Evolutionary conservation across 140 eudicot genomes (phyloP), one percentile per base, ranked within the genome.

Genomic region (Flaveria floridana): DNA sequence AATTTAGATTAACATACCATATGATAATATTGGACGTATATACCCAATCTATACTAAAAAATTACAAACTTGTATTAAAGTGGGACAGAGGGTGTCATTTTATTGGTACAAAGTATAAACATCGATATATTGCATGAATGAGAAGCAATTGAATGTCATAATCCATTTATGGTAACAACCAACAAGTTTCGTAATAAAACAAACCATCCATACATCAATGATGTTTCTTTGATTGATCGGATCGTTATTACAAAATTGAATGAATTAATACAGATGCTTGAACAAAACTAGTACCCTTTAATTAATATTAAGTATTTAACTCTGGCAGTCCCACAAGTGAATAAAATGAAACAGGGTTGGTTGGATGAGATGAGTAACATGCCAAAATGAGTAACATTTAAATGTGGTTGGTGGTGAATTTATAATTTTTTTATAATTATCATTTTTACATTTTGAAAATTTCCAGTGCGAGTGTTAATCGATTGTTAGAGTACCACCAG

Each of bases 331-430:
- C 41, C 6, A 34, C 25, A 28, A 30, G 26, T 34, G 48, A 65
- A 34, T 0, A 47, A 34, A 15, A n/a, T 34, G 23, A 13, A 58
- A 89, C 89, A 30, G 88, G 41, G 8, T 23, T 28, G 18, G 9
- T 25, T 28, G 16, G n/a, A 1, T 59, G 66, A 59, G 66, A 23
- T 12, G 66, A 59, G 5, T 23, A 25, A 3, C 7, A 3, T 28
- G 34, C 1, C 23, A 57, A 8, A 56, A 20, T 1, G 0, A 7
- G 14, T 59, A 59, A 25, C 41, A 2, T 48, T 48, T 48, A 48
- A 14, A 48, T 14, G n/a, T 14, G 55, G 6, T 3, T 48, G 13
- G 1, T 13, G 55, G 14, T 14, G 55, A 48, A 48, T 48, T 48
- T 48, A 13, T 0, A 3, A 13, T 48, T 48, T 44, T 8, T 44